Percentiles rank a stretch among this genome's conserved stretches.
phyloP scores from a whole-genome alignment of 441 rosid genomes.

The Rhodomyrtus psidioides region DNA sequence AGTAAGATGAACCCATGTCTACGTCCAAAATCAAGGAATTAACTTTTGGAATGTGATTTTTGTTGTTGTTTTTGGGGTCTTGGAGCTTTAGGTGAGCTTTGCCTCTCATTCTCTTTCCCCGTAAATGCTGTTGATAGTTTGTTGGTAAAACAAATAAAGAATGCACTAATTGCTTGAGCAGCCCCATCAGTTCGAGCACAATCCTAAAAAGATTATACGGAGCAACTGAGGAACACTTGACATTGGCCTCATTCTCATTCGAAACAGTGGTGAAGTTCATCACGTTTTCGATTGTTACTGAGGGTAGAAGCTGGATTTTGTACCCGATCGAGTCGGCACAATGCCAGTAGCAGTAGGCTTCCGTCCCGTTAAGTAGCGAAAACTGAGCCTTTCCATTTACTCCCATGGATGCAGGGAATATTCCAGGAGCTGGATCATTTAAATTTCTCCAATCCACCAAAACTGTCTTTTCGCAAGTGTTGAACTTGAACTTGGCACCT shows the following conservation, averaged over 20 bases:
- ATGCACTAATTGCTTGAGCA: no score
- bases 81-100: no score
- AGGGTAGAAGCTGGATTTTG: slow-evolving; percentile 3
- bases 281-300: background rate
- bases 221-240: no score
- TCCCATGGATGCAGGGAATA: background rate
- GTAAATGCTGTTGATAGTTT: no score
- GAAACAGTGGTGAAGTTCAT: background rate
- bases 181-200: no score
- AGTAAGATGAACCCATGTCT: no score
- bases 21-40: no score
- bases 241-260: slow-evolving; percentile 12
- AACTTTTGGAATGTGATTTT: no score
- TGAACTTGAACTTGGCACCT: slow-evolving; percentile 8
- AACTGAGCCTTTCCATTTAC: background rate
- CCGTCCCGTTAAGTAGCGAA: slow-evolving; percentile 4
- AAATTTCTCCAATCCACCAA: slow-evolving; percentile 5
- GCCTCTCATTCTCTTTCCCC: no score
- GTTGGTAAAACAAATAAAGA: no score
- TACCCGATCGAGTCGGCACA: slow-evolving; percentile 1
- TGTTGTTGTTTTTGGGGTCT: no score
- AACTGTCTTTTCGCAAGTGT: background rate
- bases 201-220: no score
- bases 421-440: slow-evolving; percentile 14
- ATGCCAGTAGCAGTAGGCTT: background rate